Conservation (phyloP, 2,329 filamentous ascomycete species). For the Ophiostoma sp. region DNA sequence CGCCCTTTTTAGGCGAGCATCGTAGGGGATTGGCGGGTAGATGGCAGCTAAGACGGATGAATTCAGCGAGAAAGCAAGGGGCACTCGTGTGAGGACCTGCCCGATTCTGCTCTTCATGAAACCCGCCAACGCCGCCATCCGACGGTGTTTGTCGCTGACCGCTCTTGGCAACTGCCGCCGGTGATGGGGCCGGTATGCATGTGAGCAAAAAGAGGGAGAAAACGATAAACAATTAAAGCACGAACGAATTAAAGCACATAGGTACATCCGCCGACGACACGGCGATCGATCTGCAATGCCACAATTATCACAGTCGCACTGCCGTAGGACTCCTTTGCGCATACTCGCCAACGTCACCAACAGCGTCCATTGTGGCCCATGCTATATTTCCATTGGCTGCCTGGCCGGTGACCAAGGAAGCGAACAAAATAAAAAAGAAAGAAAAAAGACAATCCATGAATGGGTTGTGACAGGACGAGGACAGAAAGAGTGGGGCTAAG, state of each 20-base stretch:
- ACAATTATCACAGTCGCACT: background rate
- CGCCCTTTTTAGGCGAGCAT: background rate
- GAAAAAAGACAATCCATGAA: background rate
- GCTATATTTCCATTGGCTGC: background rate
- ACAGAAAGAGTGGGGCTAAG: background rate
- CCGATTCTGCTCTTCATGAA: background rate
- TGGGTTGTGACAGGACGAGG: background rate
- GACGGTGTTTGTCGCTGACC: background rate
- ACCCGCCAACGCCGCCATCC: background rate
- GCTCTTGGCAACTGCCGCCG: background rate
- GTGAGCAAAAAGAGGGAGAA: background rate
- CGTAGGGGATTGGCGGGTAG: constrained; percentile 1
- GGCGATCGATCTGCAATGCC: background rate
- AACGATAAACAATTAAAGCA: background rate
- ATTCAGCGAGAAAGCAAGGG: background rate
- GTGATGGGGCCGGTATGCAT: background rate
- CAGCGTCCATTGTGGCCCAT: background rate
- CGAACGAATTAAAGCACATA: background rate
- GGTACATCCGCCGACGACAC: background rate
- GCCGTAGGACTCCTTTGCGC: constrained; percentile 1
- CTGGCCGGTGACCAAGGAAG: background rate
- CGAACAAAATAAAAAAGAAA: background rate
- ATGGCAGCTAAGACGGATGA: constrained; percentile 8
- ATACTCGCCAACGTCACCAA: background rate
- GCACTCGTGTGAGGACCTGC: constrained; percentile 11